A percentile compares a stretch with the other conserved stretches of the same genome.
phyloP scores from a whole-genome alignment of 1,284 basidiomycete genomes.

The Schizophyllum commune region DNA sequence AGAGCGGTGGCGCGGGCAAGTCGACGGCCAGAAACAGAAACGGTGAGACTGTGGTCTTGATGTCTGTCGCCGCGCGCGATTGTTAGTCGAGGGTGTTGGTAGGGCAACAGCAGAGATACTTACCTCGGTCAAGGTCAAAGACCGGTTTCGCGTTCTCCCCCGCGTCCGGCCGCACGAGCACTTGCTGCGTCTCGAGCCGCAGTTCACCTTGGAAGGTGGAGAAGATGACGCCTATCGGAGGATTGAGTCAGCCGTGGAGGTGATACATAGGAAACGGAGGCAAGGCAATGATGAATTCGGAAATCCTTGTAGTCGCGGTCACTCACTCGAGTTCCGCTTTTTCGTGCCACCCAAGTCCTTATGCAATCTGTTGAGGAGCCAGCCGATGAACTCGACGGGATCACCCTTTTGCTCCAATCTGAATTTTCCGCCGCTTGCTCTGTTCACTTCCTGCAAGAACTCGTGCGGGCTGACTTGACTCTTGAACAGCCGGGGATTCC shows the following conservation, averaged over 20 bases:
- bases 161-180: constrained; percentile 75
- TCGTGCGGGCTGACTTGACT: constrained; percentile 98
- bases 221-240: constrained; percentile 74
- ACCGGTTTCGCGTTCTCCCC: constrained; percentile 69
- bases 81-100: background rate
- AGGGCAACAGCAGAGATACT: constrained; percentile 5
- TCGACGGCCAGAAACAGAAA: constrained; percentile 96
- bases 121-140: constrained; percentile 90
- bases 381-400: constrained; percentile 93
- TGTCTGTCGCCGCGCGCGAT: constrained; percentile 44
- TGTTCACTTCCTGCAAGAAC: constrained; percentile 92
- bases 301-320: background rate
- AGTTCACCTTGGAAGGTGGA: constrained; percentile 92
- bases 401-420: constrained; percentile 91
- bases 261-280: constrained; percentile 6
- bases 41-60: constrained; percentile 79
- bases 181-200: constrained; percentile 89
- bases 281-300: background rate
- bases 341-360: constrained; percentile 86
- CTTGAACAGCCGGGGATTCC: constrained; percentile 96
- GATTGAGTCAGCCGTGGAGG: constrained; percentile 11
- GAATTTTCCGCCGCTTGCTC: constrained; percentile 84
- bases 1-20: constrained; percentile 91
- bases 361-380: constrained; percentile 92
- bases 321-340: constrained; percentile 75